Evolutionary conservation across 805 yeast species (phyloP), one percentile per base, ranked within the genome.

Genomic region (Brettanomyces bruxellensis): DNA sequence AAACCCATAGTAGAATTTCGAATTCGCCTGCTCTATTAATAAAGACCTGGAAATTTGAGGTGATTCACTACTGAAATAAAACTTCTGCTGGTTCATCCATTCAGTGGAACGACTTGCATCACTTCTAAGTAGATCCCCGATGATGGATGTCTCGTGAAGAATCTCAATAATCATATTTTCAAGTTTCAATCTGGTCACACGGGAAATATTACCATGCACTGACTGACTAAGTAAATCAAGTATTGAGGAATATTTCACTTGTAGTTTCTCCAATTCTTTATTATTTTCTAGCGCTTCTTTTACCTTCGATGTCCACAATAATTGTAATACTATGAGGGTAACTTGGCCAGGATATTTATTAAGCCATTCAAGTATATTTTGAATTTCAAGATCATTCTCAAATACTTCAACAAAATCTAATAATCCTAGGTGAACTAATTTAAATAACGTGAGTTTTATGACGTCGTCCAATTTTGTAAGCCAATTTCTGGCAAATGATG

Each of bases 81-180:
- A 84, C 32, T 72, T 63, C 57, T 79, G 83, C 34, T 74, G 75
- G 0, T 70, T 66, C 18, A 56, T 62, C 89, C 90, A 82, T 0
- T 54, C 39, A 34, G 67, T 72, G 1, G 44, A 45, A 11, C 40
- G 44, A 4, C 49, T 11, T 1, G 52, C 42, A 7, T n/a, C 9
- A 4, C 35, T 37, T 0, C 25, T 25, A 4, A 42, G 23, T 12
- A 56, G 53, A 5, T 46, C 34, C 13, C 49, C 40, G 3, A 44
- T 34, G 1, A 75, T 66, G 36, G 75, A 75, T 25, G 68, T 57
- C 38, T 79, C 83, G 49, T 85, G 88, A 5, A 83, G 70, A 5
- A 75, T 49, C 51, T 88, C 96, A 25, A 85, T 74, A 11, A 86
- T 69, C n/a, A 86, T 55, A 9, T 75, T 69, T 55, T 86, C 88